Percentiles rank a stretch among this genome's conserved stretches.
Evolutionary conservation across 2,329 filamentous ascomycete species (phyloP).

Genomic region (Epichloe coenophiala): DNA sequence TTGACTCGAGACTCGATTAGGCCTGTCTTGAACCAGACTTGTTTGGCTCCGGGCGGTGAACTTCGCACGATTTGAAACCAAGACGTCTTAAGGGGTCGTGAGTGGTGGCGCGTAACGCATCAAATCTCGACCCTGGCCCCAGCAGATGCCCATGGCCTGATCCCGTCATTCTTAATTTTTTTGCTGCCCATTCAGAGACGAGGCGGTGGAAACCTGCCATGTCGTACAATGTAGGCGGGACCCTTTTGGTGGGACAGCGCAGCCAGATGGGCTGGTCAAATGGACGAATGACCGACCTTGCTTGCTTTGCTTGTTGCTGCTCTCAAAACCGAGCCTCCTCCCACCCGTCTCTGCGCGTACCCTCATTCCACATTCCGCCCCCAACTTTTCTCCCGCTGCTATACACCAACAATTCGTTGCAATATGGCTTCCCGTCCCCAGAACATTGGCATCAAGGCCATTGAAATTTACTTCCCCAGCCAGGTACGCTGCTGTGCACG

Average conservation of each 20-base stretch:
- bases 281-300: neutral
- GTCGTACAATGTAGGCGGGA: too few species aligned
- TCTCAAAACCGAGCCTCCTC: slow-evolving; percentile 4
- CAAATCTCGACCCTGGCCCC: neutral
- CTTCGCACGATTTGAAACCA: neutral
- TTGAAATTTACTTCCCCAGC: slow-evolving; percentile 77
- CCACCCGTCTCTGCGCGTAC: slow-evolving; percentile 1
- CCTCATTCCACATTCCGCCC: neutral
- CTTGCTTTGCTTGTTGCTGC: too few species aligned
- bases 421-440: slow-evolving; percentile 64
- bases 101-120: neutral
- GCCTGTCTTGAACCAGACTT: too few species aligned
- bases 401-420: slow-evolving; percentile 2
- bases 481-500: slow-evolving; percentile 45
- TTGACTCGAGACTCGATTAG: too few species aligned
- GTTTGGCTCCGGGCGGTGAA: neutral
- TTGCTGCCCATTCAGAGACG: slow-evolving; percentile 5
- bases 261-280: neutral
- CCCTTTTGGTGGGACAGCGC: neutral
- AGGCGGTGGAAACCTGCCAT: slow-evolving; percentile 7
- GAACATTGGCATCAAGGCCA: slow-evolving; percentile 87
- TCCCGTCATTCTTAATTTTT: neutral
- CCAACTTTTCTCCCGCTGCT: neutral
- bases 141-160: neutral
- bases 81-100: too few species aligned